These are phyloP conservation scores for Spatholobus suberectus DNA, from an alignment of 306 rosid genomes.

Conservation along the genomic window DNA sequence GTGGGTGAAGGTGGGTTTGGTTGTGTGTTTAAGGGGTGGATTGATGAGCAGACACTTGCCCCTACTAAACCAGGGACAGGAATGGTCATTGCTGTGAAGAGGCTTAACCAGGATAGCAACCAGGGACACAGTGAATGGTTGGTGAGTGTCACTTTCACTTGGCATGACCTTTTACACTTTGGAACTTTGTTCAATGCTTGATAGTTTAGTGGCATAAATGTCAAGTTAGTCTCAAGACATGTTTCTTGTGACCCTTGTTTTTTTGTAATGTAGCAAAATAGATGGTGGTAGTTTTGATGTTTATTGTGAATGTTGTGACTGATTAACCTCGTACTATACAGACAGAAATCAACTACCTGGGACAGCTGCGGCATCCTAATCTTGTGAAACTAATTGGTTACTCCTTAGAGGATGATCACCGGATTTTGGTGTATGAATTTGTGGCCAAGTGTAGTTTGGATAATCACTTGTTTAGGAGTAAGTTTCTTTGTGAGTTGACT, in stretches of 20 bases:
- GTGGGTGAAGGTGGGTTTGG: conserved; percentile 98
- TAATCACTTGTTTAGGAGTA: conserved; percentile 92
- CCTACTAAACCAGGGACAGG: conserved; percentile 95
- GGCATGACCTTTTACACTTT: background rate
- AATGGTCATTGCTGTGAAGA: conserved; percentile 85
- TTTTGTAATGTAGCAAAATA: conserved; percentile 3
- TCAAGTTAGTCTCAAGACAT: background rate
- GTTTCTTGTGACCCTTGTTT: conserved; percentile 1
- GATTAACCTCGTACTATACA: conserved; percentile 38
- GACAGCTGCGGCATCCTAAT: conserved; percentile 87
- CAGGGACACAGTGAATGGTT: conserved; percentile 98
- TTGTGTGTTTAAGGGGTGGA: conserved; percentile 87
- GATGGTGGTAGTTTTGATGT: background rate
- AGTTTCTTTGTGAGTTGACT: conserved; percentile 21
- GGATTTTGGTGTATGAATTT: conserved; percentile 87
- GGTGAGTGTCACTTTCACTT: conserved; percentile 63
- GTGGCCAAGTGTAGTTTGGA: conserved; percentile 89
- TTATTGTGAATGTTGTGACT: conserved; percentile 10
- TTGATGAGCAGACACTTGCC: conserved; percentile 75
- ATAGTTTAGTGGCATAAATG: conserved; percentile 12
- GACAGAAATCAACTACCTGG: conserved; percentile 94
- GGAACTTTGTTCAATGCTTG: conserved; percentile 12
- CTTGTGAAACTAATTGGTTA: conserved; percentile 92
- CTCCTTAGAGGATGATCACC: conserved; percentile 91
- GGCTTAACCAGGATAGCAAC: conserved; percentile 85